Base-by-base conservation (phyloP, 2,329 filamentous ascomycete species). In the Talaromyces pinophilus region DNA sequence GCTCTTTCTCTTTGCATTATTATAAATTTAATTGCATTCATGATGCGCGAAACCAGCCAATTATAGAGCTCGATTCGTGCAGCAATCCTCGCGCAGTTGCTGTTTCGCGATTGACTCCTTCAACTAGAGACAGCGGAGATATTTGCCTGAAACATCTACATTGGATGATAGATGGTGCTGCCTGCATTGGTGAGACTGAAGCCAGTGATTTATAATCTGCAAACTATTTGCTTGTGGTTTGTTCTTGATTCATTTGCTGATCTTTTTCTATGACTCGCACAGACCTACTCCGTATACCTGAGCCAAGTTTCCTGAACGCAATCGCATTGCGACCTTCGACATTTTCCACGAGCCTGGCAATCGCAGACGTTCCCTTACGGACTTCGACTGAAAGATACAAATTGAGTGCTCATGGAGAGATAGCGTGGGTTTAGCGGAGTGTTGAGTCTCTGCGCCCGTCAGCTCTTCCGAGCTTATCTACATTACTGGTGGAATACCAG, bases 71-170 rank as follows among this genome's bases (percentile, higher is more conserved):
- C 30, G 15, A 38, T 57, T 40, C 10, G 33, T 44, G 25, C 15
- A 17, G 61, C 48, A 22, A 55, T 42, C 17, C 28, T 22, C 48
- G 46, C 35, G 22, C 61, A 63, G 55, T 63, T 44, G 61, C 25
- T 25, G 22, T 22, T 50, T 25, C 11, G 28, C 25, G 17, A 63
- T 25, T 25, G 33, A 42, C 17, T 40, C n/a, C 17, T 38, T 6
- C n/a, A 22, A 13, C 44, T 11, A 55, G 52, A 6, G 8, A 30
- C 28, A 19, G 30, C n/a, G 48, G 22, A 25, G 46, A 28, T 52
- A 30, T 17, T 30, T 17, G 25, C 28, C 50, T 54, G 50, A 54
- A 33, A 30, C 33, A 57, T 22, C 30, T 10, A 57, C n/a, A 3
- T 55, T n/a, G 15, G 8, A n/a, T 6, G 3, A 4, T 33, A 38